Evolutionary conservation across 306 rosid species (phyloP), one percentile per base, ranked within the genome.

Genomic region (Gillenia trifoliata): DNA sequence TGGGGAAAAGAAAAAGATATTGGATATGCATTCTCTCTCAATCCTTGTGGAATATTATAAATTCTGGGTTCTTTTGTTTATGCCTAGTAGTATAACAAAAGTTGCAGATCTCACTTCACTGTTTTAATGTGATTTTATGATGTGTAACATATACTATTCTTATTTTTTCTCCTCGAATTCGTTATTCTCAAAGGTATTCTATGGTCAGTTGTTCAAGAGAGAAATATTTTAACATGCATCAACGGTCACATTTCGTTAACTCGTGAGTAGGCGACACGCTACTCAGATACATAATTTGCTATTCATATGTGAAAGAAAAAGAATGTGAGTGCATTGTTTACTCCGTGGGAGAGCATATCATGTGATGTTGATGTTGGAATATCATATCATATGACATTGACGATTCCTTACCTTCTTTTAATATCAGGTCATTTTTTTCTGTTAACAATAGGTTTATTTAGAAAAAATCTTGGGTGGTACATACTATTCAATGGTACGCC

Each of bases 1-100:
- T 15, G 60, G n/a, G 22, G 5, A 33, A 29, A 23, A 20, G 60
- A 71, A 17, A 17, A 69, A 22, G 45, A 23, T 20, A 28, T 78
- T 15, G 66, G 75, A 64, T 33, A 16, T 36, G 75, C 56, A 70
- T 23, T 64, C 63, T 72, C 40, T 15, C 52, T 34, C 47, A 19
- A 28, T 70, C 69, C 11, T 13, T 68, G 28, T 59, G 52, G 67
- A 55, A 64, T 52, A 29, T 40, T 52, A 45, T 70, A 19, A 70
- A 36, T 71, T 50, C 66, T 49, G 23, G 34, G 60, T 71, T 25
- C 10, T 33, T 20, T 34, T 57, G 17, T 33, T 20, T 34, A 30
- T 54, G 67, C 79, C 69, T 17, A 6, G 75, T 36, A 17, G 16
- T 19, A 11, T 34, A 23, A 25, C 17, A 15, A 45, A 16, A 45